These are phyloP conservation scores for Trichosporon asahii DNA, from an alignment of 1,284 basidiomycete species.

Conservation along the genomic window DNA sequence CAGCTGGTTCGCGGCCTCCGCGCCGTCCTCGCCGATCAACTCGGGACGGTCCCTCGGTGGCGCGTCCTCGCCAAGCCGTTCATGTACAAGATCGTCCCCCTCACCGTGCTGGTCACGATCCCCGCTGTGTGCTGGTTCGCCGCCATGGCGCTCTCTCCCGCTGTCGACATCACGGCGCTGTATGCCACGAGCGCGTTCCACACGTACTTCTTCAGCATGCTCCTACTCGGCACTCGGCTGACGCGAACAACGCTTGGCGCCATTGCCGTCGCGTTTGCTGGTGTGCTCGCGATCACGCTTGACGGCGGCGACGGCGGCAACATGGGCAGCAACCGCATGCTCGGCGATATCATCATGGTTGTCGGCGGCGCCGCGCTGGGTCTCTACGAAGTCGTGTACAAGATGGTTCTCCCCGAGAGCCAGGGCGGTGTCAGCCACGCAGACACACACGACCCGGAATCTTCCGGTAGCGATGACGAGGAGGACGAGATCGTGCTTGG, in stretches of 20 bases:
- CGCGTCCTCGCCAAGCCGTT: conserved; percentile 27
- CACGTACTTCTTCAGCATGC: conserved; percentile 47
- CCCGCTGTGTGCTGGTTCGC: conserved; percentile 46
- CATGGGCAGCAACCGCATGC: conserved; percentile 28
- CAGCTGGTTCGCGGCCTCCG: conserved; percentile 20
- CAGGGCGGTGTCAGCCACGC: conserved; percentile 31
- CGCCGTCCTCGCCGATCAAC: conserved; percentile 24
- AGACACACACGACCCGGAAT: background rate
- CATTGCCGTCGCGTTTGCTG: conserved; percentile 47
- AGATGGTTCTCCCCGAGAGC: conserved; percentile 48
- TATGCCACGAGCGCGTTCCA: conserved; percentile 44
- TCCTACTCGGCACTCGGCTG: conserved; percentile 41
- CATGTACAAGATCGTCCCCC: conserved; percentile 29
- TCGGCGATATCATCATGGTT: conserved; percentile 51
- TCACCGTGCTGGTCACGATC: conserved; percentile 40
- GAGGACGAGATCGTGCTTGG: conserved; percentile 18
- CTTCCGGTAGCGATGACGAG: conserved; percentile 16
- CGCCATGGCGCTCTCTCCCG: conserved; percentile 39
- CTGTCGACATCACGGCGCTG: conserved; percentile 46
- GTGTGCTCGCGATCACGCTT: conserved; percentile 46
- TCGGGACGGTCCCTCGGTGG: conserved; percentile 30
- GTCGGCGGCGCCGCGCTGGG: conserved; percentile 47
- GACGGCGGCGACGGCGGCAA: conserved; percentile 24
- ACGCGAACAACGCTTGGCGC: conserved; percentile 41
- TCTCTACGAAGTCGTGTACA: conserved; percentile 53